These are phyloP conservation scores for Trypanosoma platydactyli DNA, from an alignment of 208 protist species.

Conservation along the genomic window DNA sequence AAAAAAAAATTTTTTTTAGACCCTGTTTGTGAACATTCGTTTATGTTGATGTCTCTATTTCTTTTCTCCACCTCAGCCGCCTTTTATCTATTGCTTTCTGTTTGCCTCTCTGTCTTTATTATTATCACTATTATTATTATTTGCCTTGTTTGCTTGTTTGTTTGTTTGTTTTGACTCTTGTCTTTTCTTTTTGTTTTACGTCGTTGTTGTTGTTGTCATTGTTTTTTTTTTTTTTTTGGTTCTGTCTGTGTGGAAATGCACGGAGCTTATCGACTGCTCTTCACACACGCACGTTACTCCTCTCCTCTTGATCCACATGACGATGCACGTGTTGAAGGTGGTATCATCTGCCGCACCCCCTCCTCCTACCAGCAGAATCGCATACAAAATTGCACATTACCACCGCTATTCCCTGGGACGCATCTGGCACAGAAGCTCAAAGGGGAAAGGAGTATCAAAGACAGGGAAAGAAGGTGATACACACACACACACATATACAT, in stretches of 20 bases:
- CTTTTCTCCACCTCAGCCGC: conserved; percentile 5
- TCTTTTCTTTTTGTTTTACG: conserved; percentile 19
- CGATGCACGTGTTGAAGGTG: no score
- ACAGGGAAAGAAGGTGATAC: not conserved
- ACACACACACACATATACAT: conserved; percentile 14
- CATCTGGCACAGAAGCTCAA: not conserved
- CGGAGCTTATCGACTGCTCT: not conserved
- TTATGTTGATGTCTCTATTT: not conserved
- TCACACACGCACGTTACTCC: no score
- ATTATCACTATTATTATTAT: not conserved
- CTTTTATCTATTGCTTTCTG: conserved; percentile 5
- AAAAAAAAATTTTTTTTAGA: no score
- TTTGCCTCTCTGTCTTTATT: conserved; percentile 10
- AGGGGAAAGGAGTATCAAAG: not conserved
- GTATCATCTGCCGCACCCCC: no score
- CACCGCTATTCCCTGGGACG: no score
- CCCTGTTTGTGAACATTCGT: conserved; percentile 17
- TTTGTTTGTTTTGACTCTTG: conserved; percentile 13
- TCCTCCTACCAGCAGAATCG: no score
- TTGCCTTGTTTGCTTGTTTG: no score
- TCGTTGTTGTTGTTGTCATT: no score
- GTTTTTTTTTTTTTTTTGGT: not conserved
- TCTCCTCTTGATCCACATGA: no score
- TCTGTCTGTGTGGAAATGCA: not conserved
- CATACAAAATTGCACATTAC: no score